phyloP scores from a whole-genome alignment of 768 basidiomycete species.

The Termitomyces bulborhizus region DNA sequence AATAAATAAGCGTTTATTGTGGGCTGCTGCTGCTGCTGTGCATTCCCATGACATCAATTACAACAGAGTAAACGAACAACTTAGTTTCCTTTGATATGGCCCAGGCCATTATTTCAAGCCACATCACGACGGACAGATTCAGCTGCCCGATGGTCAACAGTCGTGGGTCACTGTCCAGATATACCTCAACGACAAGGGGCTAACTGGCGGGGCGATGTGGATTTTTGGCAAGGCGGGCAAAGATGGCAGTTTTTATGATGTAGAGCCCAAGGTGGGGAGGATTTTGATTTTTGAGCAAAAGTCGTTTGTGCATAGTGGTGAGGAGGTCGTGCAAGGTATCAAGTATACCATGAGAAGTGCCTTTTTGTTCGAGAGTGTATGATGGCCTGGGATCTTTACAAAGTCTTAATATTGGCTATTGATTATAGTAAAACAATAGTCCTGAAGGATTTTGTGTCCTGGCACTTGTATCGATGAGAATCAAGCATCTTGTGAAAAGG shows the following conservation, averaged over 20 bases:
- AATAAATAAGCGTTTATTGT: too few relatives aligned
- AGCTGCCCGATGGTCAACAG: constrained; percentile 30
- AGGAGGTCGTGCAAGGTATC: constrained; percentile 30
- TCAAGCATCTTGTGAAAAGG: too few relatives aligned
- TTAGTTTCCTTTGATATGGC: constrained; percentile 40
- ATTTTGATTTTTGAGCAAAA: constrained; percentile 41
- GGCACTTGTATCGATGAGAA: too few relatives aligned
- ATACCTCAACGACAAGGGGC: constrained; percentile 32
- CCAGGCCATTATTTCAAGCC: constrained; percentile 35
- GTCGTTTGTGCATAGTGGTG: constrained; percentile 34
- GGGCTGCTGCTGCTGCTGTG: too few relatives aligned
- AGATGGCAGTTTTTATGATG: constrained; percentile 24
- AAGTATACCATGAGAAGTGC: constrained; percentile 38
- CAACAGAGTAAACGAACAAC: constrained; percentile 17
- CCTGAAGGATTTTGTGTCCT: too few relatives aligned
- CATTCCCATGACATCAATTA: too few relatives aligned
- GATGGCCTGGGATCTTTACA: neutral
- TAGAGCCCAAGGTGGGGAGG: constrained; percentile 35
- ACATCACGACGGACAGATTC: constrained; percentile 32
- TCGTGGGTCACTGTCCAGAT: constrained; percentile 38
- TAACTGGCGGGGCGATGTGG: constrained; percentile 36
- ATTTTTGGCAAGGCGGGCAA: constrained; percentile 19
- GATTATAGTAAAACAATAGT: too few relatives aligned
- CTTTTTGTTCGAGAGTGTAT: constrained; percentile 26
- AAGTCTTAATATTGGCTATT: too few relatives aligned